phyloP scores from a whole-genome alignment of 2,329 filamentous ascomycete genomes.

The Hypoxylon sp. region DNA sequence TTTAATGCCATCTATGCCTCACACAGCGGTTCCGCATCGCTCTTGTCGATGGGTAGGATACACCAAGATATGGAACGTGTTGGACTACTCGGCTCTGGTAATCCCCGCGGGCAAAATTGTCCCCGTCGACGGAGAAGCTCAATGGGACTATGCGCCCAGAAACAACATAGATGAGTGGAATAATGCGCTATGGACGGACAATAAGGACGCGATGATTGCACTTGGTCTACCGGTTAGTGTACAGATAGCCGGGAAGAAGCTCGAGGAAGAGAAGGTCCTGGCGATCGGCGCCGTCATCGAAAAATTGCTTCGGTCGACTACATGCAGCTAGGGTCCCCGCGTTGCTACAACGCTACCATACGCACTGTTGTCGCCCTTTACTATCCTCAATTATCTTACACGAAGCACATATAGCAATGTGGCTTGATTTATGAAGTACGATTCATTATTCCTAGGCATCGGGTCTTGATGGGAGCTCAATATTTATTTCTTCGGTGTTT shows the following conservation, averaged over 20 bases:
- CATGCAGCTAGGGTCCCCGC: not conserved
- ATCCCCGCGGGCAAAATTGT: constrained; percentile 62
- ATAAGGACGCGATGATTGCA: constrained; percentile 49
- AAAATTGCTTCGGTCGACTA: constrained; percentile 33
- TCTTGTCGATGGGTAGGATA: constrained; percentile 62
- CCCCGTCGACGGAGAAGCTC: constrained; percentile 50
- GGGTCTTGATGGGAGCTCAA: no score
- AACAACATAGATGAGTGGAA: constrained; percentile 63
- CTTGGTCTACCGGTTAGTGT: constrained; percentile 59
- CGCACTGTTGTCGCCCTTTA: no score
- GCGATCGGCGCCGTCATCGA: constrained; percentile 52
- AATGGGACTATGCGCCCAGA: constrained; percentile 53
- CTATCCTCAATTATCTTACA: no score
- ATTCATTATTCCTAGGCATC: no score
- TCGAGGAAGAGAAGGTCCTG: constrained; percentile 65
- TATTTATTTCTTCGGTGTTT: no score
- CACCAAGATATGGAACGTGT: constrained; percentile 68
- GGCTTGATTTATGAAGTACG: no score
- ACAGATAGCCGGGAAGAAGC: constrained; percentile 60
- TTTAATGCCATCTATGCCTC: constrained; percentile 67
- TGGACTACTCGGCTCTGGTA: constrained; percentile 67
- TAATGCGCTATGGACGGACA: constrained; percentile 55
- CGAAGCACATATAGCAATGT: no score
- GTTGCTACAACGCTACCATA: not conserved
- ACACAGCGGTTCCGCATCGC: constrained; percentile 60